Conservation (phyloP, 805 yeast genomes). For the Pichia thaimueangensis region DNA sequence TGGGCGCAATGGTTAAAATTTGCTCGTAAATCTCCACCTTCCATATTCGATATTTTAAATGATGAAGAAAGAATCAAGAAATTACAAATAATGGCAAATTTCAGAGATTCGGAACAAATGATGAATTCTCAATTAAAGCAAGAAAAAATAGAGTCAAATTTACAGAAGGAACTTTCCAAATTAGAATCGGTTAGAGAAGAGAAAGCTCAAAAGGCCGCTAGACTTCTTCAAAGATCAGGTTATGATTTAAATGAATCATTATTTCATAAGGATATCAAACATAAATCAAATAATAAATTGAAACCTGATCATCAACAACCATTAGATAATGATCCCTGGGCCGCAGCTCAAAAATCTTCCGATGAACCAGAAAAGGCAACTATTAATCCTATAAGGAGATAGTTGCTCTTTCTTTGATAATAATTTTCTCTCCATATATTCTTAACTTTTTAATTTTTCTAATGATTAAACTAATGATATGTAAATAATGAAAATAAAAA, state of each 20-base stretch:
- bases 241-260: background rate
- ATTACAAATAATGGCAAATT: constrained; percentile 44
- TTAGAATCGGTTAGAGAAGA: constrained; percentile 13
- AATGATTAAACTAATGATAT: no score
- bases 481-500: no score
- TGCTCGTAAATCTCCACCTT: constrained; percentile 55
- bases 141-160: constrained; percentile 16
- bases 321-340: constrained; percentile 11
- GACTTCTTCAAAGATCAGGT: constrained; percentile 1
- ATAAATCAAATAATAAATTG: background rate
- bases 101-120: constrained; percentile 39
- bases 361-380: constrained; percentile 1
- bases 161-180: constrained; percentile 19
- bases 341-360: background rate
- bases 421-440: no score
- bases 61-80: constrained; percentile 53
- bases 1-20: constrained; percentile 80
- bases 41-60: constrained; percentile 50
- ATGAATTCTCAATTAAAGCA: constrained; percentile 16
- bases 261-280: constrained; percentile 1
- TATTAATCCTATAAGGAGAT: constrained; percentile 2
- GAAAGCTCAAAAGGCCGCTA: constrained; percentile 6
- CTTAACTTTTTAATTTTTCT: no score
- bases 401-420: no score
- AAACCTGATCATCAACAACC: constrained; percentile 1